Base-by-base conservation (phyloP, 257 asterid species). In the Eucommia ulmoides region DNA sequence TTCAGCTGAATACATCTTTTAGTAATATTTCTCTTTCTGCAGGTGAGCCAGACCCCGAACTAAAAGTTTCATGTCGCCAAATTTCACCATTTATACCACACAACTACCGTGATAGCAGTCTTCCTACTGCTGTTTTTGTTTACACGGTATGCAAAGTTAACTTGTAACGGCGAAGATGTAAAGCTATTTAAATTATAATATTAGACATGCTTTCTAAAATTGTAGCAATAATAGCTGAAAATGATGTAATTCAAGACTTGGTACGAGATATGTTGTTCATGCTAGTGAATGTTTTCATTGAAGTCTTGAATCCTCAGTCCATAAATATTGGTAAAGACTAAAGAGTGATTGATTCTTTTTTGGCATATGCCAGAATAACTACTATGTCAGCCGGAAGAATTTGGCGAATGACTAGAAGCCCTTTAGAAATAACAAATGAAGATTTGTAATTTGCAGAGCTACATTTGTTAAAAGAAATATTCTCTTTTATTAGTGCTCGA, bases 31-130 rank as follows among this genome's bases (percentile, higher is more conserved):
- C 57, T 65, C 24, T 59, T 23, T 45, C 45, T 58, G 55, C 83
- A 91, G 99, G 99, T 52, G 99, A 91, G 72, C 99, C 99, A 35
- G 99, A 91, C 60, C 99, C 95, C 14, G 99, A 91, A 67, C 58
- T 91, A 33, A 91, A 87, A 66, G 71, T 91, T 54, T 91, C 99
- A 16, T 91, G 99, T 70, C 77, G 97, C 51, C 97, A 91, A 65
- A 86, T 91, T 71, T 91, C 99, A 29, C 99, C 99, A 41, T 91
- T 91, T 71, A 83, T 91, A 62, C 99, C 99, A 23, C 83, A 91
- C 59, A 88, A 91, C 66, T 91, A 91, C 59, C 75, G 80, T 59
- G 99, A 91, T 66, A 91, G 99, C 95, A 91, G 99, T 68, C 97
- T 86, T 52, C 99, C 99, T 19, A 78, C 89, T 24, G 66, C 99